Percentiles rank a stretch among this genome's conserved stretches.
Evolutionary conservation across 1,284 basidiomycete species (phyloP).

Genomic region (Sporisorium graminicola): DNA sequence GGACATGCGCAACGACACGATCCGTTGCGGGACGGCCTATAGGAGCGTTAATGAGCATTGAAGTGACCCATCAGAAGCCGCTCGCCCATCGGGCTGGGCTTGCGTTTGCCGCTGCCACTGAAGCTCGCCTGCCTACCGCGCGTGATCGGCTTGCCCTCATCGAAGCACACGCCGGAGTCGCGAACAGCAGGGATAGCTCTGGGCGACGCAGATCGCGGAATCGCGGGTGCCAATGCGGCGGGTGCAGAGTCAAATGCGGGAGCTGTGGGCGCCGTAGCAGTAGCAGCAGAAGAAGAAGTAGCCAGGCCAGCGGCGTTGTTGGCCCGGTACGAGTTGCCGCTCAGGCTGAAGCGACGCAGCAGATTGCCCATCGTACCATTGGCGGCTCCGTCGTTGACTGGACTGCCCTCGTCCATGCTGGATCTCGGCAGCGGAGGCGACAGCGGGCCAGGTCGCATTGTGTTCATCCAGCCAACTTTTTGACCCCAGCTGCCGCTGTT

Average conservation of each 20-base stretch:
- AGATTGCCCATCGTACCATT: slow-evolving; percentile 50
- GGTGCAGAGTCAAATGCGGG: slow-evolving; percentile 25
- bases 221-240: slow-evolving; percentile 17
- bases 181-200: slow-evolving; percentile 30
- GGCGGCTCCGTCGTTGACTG: slow-evolving; percentile 13
- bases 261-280: slow-evolving; percentile 16
- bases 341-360: slow-evolving; percentile 55
- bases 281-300: no score
- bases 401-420: slow-evolving; percentile 43
- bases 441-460: slow-evolving; percentile 41
- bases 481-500: slow-evolving; percentile 55
- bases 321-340: slow-evolving; percentile 44
- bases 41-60: slow-evolving; percentile 58
- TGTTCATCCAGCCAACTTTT: slow-evolving; percentile 51
- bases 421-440: slow-evolving; percentile 35
- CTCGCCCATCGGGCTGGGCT: slow-evolving; percentile 65
- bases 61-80: slow-evolving; percentile 65
- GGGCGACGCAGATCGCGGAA: slow-evolving; percentile 41
- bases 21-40: no score
- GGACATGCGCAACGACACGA: no score
- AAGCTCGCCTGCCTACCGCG: slow-evolving; percentile 53
- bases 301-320: neutral
- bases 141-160: slow-evolving; percentile 14
- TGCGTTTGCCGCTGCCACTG: slow-evolving; percentile 47
- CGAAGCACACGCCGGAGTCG: slow-evolving; percentile 40